These are phyloP conservation scores for Neurospora tetraspora DNA, from an alignment of 495 filamentous ascomycete genomes.

Conservation along the genomic window DNA sequence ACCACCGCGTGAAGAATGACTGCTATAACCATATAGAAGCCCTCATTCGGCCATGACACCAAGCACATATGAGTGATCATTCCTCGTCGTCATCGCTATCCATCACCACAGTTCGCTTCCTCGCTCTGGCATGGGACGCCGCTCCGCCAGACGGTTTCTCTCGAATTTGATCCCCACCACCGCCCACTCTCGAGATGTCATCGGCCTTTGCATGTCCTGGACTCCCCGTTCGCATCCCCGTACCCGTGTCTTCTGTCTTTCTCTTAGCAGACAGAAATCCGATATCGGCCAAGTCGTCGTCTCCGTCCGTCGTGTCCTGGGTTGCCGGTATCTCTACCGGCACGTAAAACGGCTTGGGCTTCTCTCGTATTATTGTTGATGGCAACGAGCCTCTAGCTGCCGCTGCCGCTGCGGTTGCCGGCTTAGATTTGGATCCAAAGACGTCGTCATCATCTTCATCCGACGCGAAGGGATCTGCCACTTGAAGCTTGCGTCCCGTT, in stretches of 20 bases:
- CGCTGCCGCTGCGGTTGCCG: neutral
- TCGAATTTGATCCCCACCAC: neutral
- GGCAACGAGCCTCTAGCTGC: neutral
- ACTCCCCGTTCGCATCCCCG: neutral
- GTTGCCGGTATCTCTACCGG: slow-evolving; percentile 21
- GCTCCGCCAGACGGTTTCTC: neutral
- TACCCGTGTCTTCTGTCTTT: neutral
- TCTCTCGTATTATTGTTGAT: neutral
- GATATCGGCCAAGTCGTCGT: slow-evolving; percentile 30
- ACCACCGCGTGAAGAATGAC: neutral
- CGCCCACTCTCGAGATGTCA: neutral
- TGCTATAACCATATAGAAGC: neutral
- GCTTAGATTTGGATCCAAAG: neutral
- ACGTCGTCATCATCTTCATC: neutral
- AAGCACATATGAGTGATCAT: neutral
- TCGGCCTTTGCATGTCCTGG: slow-evolving; percentile 2
- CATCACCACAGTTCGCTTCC: neutral
- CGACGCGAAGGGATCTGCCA: neutral
- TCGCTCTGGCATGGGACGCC: neutral
- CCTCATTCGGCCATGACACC: neutral
- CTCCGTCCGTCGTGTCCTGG: slow-evolving; percentile 17
- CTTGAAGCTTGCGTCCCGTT: neutral
- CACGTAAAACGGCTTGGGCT: slow-evolving; percentile 20
- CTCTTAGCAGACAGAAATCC: slow-evolving; percentile 17
- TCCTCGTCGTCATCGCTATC: slow-evolving; percentile 3